These are phyloP conservation scores for Thielaviopsis cerberus DNA, from an alignment of 2,329 filamentous ascomycete genomes.

Conservation along the genomic window DNA sequence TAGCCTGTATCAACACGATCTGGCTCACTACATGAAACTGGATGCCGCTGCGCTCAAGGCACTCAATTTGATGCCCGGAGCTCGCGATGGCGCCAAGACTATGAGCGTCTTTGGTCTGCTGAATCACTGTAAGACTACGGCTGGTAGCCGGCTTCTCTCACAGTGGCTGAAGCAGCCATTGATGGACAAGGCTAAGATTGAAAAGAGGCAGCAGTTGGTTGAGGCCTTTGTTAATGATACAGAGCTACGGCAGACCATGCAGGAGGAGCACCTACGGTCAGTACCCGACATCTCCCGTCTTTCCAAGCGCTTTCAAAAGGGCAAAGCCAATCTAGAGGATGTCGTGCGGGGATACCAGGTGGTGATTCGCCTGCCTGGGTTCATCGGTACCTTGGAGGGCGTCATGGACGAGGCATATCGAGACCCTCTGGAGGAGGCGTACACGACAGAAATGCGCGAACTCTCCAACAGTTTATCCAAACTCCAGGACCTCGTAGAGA, in stretches of 20 bases:
- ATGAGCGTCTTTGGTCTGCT: constrained; percentile 92
- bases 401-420: constrained; percentile 93
- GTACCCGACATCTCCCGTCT: constrained; percentile 89
- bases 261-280: constrained; percentile 82
- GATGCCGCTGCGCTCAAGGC: constrained; percentile 88
- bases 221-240: constrained; percentile 90
- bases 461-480: constrained; percentile 64
- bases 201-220: constrained; percentile 79
- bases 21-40: constrained; percentile 95
- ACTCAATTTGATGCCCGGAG: constrained; percentile 90
- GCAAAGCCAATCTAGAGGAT: constrained; percentile 80
- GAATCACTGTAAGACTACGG: constrained; percentile 93
- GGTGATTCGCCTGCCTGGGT: constrained; percentile 73
- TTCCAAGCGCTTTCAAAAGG: constrained; percentile 85
- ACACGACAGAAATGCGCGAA: constrained; percentile 65
- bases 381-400: constrained; percentile 72
- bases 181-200: constrained; percentile 78
- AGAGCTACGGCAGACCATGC: constrained; percentile 82
- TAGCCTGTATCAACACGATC: constrained; percentile 88
- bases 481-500: constrained; percentile 94
- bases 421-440: constrained; percentile 67
- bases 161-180: constrained; percentile 97
- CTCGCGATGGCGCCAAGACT: constrained; percentile 81
- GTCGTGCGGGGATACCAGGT: constrained; percentile 93
- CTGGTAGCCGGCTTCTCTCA: constrained; percentile 72